Evolutionary conservation across 2,329 filamentous ascomycete species (phyloP).

Genomic region (Colletotrichum sp.): DNA sequence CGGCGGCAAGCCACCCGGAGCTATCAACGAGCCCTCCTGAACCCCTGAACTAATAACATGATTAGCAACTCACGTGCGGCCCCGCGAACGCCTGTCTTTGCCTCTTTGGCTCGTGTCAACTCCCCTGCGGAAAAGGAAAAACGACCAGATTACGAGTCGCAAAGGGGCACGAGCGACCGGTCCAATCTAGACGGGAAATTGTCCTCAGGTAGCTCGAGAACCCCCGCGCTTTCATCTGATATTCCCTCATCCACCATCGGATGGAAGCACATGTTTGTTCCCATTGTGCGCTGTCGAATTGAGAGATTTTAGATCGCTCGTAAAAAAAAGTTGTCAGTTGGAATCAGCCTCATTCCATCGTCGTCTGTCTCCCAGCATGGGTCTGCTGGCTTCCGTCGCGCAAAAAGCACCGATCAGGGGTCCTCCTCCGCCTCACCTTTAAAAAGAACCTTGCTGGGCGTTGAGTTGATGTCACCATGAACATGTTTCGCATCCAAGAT

Average conservation of each 20-base stretch:
- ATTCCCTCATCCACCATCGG: background rate
- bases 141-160: slow-evolving; percentile 1
- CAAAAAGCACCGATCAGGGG: background rate
- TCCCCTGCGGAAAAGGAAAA: background rate
- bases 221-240: background rate
- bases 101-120: background rate
- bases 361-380: background rate
- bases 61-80: background rate
- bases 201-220: slow-evolving; percentile 10
- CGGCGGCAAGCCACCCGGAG: background rate
- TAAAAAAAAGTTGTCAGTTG: background rate
- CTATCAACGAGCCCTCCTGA: background rate
- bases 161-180: slow-evolving; percentile 5
- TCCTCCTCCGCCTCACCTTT: background rate
- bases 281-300: background rate
- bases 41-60: slow-evolving; percentile 8
- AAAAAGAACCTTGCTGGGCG: background rate
- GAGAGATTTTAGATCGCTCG: background rate
- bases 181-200: slow-evolving; percentile 16
- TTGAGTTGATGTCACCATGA: background rate
- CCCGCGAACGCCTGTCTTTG: background rate
- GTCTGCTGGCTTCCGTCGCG: background rate
- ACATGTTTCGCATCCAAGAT: background rate
- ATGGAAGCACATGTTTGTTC: background rate
- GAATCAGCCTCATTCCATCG: background rate